These are phyloP conservation scores for Fraxinus latifolia DNA, from an alignment of 305 asterid species.

Conservation along the genomic window DNA sequence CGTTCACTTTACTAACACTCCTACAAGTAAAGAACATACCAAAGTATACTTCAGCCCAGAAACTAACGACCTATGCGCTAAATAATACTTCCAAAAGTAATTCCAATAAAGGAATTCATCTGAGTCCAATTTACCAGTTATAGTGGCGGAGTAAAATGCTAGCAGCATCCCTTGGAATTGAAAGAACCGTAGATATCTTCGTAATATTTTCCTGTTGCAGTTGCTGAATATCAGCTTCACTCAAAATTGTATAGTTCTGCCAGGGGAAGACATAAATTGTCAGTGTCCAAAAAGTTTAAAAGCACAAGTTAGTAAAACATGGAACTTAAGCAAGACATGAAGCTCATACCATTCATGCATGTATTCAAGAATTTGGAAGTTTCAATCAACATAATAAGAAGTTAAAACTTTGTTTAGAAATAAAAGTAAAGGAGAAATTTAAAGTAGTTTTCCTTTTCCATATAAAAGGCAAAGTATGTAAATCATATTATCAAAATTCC, in stretches of 20 bases:
- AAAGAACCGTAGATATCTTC: constrained; percentile 72
- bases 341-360: constrained; percentile 12
- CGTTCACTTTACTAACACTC: constrained; percentile 91
- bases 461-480: neutral
- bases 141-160: constrained; percentile 84
- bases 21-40: constrained; percentile 50
- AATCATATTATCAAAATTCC: neutral
- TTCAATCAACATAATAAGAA: neutral
- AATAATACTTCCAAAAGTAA: constrained; percentile 1
- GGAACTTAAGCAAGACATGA: neutral
- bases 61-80: constrained; percentile 1
- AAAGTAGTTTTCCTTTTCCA: neutral
- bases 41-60: constrained; percentile 24
- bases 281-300: constrained; percentile 18
- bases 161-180: constrained; percentile 82
- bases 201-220: constrained; percentile 75
- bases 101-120: constrained; percentile 16
- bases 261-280: constrained; percentile 17
- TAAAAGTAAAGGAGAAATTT: neutral
- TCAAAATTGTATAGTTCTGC: constrained; percentile 70
- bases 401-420: constrained; percentile 9
- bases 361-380: neutral
- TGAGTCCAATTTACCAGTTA: constrained; percentile 60
- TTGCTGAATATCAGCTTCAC: constrained; percentile 70
- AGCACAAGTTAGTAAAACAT: constrained; percentile 1